A percentile compares a stretch with the other conserved stretches of the same genome.
phyloP scores from a whole-genome alignment of 257 asterid genomes.

The Scutellaria galericulata region DNA sequence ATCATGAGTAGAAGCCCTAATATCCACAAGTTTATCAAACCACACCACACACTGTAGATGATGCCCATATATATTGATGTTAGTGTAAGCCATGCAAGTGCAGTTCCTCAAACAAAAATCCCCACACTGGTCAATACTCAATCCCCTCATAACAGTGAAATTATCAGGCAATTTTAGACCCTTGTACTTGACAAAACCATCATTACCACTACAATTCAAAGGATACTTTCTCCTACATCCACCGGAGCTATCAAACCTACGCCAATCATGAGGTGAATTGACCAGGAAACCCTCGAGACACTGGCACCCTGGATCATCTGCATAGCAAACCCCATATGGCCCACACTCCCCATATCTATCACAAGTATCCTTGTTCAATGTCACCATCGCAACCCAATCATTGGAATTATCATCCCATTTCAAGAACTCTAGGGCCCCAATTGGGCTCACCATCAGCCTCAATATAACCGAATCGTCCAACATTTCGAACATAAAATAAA shows the following conservation, averaged over 20 bases:
- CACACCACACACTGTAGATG: conserved; percentile 44
- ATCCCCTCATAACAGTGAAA: conserved; percentile 29
- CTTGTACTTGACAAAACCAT: conserved; percentile 40
- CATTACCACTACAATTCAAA: conserved; percentile 39
- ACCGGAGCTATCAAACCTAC: conserved; percentile 27
- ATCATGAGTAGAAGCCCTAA: conserved; percentile 20
- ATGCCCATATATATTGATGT: conserved; percentile 33
- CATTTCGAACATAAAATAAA: conserved; percentile 42
- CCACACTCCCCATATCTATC: conserved; percentile 50
- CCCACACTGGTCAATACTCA: conserved; percentile 32
- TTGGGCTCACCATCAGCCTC: conserved; percentile 41
- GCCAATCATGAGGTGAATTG: conserved; percentile 37
- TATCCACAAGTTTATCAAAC: conserved; percentile 43
- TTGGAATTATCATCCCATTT: conserved; percentile 37
- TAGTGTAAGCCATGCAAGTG: conserved; percentile 48
- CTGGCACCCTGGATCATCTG: conserved; percentile 33
- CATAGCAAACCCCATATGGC: conserved; percentile 41
- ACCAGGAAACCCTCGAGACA: conserved; percentile 47
- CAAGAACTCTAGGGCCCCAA: conserved; percentile 44
- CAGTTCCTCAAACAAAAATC: conserved; percentile 42
- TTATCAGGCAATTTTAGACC: conserved; percentile 48
- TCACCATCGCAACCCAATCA: conserved; percentile 41
- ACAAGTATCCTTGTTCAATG: conserved; percentile 43
- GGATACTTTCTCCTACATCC: conserved; percentile 39
- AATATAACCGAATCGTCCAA: conserved; percentile 30